Base-by-base conservation (phyloP, 1,139 yeast species). In the Pichia sp. region DNA sequence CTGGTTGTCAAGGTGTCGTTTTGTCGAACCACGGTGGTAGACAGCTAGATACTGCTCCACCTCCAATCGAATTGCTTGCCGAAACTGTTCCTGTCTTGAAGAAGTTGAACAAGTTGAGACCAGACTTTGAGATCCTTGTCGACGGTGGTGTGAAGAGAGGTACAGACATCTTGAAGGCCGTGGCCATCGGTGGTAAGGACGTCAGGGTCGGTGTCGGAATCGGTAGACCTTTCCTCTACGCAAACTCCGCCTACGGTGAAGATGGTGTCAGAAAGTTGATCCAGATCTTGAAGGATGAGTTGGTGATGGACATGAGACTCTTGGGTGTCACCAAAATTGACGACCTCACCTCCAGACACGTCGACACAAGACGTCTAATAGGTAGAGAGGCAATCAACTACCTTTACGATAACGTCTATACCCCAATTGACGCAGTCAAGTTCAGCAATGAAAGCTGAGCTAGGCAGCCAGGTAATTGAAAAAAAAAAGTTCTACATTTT, bases 301-400 rank as follows among this genome's bases (percentile, higher is more conserved):
- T 92, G 68, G 82, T 80, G 60, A 87, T 90, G 93, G 83, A 86
- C 69, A 89, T 92, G 97, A 78, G 96, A 61, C 75, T 90, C 51
- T 72, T 92, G 51, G 98, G 97, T 46, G 96, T 81, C 38, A 82
- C 81, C 26, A 76, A 75, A 30, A 72, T 92, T 23, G 79, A 77
- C 49, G 85, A 90, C 46, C 75, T 92, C 59, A 75, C 80, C 60
- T 84, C 83, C 13, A 71, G 74, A 8, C 72, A 78, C 58, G 68
- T 85, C 10, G 89, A 85, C 61, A 67, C 75, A 10, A 67, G 74
- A 40, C 66, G 72, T 32, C 61, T 75, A 52, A 64, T 71, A 26
- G 70, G 70, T 34, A 64, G 70, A 53, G 76, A 74, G n/a, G 79
- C 86, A 1, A 65, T 67, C 15, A 88, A 84, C 64, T 63, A 62